Base-by-base conservation (phyloP, 2,329 filamentous ascomycete genomes). In the Xylariaceae sp. region DNA sequence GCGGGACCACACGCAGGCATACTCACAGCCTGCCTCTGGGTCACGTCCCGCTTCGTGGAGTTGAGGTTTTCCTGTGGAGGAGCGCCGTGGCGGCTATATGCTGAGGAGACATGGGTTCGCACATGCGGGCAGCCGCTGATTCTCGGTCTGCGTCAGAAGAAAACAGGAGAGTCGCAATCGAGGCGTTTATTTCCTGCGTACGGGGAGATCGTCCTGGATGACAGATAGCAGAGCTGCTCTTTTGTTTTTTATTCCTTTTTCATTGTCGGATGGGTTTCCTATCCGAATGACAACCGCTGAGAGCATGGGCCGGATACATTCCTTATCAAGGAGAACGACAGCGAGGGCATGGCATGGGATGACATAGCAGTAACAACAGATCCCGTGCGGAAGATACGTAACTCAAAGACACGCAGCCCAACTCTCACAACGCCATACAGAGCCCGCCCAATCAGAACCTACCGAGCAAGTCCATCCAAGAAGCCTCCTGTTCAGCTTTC, bases 71-170 rank as follows among this genome's bases (percentile, higher is more conserved):
- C 18, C n/a, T 47, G 22, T 15, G 45, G 44, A 32, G n/a, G 43
- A 32, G 15, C 30, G 37, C 47, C 36, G 16, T 26, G 22, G 44
- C 16, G 45, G 51, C 43, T 41, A 41, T 41, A 22, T 22, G 39
- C 39, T 41, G 39, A 22, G 39, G 9, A 41, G 41, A 48, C 53
- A 22, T 40, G 21, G 36, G 43, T 32, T 36, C 16, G 19, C n/a
- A 16, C 46, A 60, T 61, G 57, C 57, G 51, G 47, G 49, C 19
- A 51, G 47, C 59, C 57, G 57, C 51, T 51, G 53, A 53, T 54
- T 55, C 55, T 60, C 57, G 57, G 53, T 58, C 55, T 53, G 47
- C 47, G 32, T 55, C 51, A 53, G 41, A 45, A 40, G 6, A 19
- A 16, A 40, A 40, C 8, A 10, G 12, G 19, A 16, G 19, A 18